A percentile compares a stretch with the other conserved stretches of the same genome.
Conservation (phyloP, 2,329 filamentous ascomycete genomes). For the Colletotrichum chlorophyti region DNA sequence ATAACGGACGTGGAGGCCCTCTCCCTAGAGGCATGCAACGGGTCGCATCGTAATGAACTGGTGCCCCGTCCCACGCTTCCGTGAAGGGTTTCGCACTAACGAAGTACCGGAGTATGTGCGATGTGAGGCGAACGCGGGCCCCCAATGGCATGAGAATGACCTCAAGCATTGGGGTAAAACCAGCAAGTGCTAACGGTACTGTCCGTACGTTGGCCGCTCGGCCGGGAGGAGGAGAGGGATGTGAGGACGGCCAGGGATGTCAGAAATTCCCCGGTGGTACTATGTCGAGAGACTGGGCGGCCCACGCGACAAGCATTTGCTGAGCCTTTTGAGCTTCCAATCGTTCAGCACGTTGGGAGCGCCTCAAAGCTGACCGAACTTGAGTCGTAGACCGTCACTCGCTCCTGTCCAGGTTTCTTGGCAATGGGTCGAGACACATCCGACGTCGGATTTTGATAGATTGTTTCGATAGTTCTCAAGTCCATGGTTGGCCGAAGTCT, state of each 20-base stretch:
- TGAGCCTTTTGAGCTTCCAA: not conserved
- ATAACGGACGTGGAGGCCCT: conserved; percentile 9
- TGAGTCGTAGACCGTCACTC: not conserved
- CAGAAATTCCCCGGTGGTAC: conserved; percentile 10
- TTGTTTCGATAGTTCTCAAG: not conserved
- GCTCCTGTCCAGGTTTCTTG: conserved; percentile 2
- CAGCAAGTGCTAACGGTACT: conserved; percentile 6
- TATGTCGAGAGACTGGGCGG: not conserved
- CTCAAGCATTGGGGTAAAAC: conserved; percentile 27
- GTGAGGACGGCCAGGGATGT: not conserved
- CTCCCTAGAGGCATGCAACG: not conserved
- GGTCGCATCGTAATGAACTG: not conserved
- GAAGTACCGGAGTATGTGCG: not conserved
- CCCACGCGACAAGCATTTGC: not conserved
- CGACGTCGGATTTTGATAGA: conserved; percentile 13
- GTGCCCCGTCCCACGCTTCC: conserved; percentile 1
- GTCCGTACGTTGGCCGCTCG: no score
- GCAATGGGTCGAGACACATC: conserved; percentile 16
- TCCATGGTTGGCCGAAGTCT: not conserved
- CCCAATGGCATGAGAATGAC: not conserved
- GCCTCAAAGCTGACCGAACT: not conserved
- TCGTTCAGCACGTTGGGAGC: not conserved
- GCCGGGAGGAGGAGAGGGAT: not conserved
- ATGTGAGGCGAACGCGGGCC: not conserved
- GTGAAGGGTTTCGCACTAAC: not conserved